Evolutionary conservation across 306 rosid species (phyloP), one percentile per base, ranked within the genome.

Genomic region (Trifolium subterraneum): DNA sequence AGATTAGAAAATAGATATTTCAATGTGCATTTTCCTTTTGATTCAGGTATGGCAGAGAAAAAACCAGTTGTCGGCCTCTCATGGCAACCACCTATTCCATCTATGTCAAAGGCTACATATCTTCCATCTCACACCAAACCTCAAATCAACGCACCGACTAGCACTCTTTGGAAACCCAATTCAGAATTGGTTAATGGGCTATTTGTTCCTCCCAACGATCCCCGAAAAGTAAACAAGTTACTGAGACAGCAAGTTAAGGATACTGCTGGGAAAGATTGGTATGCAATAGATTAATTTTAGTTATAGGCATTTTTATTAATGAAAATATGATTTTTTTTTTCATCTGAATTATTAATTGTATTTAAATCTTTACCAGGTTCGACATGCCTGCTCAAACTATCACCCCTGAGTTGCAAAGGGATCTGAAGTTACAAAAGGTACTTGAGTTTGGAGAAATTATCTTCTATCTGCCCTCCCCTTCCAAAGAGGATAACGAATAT

Each of bases 381-480:
- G 89, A 89, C 72, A 87, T 91, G 98, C 88, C 96, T 39, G 96
- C 98, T 13, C 90, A 80, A 72, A 88, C 92, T 35, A 80, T 91
- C 36, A 93, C 92, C 66, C 97, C 92, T 0, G 98, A 89, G 80
- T 66, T 93, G 70, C 86, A 87, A 73, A 91, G 76, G 68, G 96
- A 93, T 76, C 75, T 91, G 47, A 86, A 88, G 36, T 56, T 93
- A 64, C 80, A 89, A 67, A 89, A 93, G 96, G 97, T 93, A 55
- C 63, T 81, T 67, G 60, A 73, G 8, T 45, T 76, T 41, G 51
- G 8, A 60, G 8, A 67, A 29, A 10, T 77, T 55, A 38, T 33
- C 25, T 29, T 44, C 25, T 6, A 64, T 50, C 7, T 36, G 6
- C 61, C 52, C 41, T 4, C 6, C 16, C n/a, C 31, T 4, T 11